phyloP scores from a whole-genome alignment of 2,329 filamentous ascomycete species.

The Dactylonectria macrodidyma region DNA sequence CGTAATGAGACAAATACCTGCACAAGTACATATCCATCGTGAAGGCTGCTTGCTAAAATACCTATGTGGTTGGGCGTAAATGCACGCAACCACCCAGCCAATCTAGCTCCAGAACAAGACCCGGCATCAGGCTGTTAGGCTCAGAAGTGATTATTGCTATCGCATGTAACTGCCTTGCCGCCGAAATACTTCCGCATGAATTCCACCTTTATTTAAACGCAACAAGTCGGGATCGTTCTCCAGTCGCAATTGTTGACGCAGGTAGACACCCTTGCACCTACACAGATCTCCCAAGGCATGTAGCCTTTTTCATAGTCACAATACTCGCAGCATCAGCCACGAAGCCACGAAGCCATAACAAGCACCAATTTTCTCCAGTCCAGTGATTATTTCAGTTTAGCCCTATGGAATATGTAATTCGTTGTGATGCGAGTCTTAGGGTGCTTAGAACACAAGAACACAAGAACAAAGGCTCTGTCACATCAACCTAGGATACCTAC shows the following conservation, averaged over 20 bases:
- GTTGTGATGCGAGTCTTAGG: too few species aligned
- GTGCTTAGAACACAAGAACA: background rate
- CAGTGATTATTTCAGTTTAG: too few species aligned
- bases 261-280: background rate
- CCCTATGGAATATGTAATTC: background rate
- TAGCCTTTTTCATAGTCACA: background rate
- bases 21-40: slow-evolving; percentile 12
- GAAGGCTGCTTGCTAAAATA: slow-evolving; percentile 33
- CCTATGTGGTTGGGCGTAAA: slow-evolving; percentile 18
- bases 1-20: too few species aligned
- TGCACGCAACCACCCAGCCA: slow-evolving; percentile 32
- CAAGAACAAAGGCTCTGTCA: background rate
- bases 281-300: too few species aligned
- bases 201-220: slow-evolving; percentile 1
- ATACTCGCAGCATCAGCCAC: background rate
- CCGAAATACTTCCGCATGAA: slow-evolving; percentile 6
- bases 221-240: slow-evolving; percentile 18
- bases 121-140: slow-evolving; percentile 41
- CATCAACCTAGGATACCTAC: background rate
- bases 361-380: background rate
- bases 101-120: slow-evolving; percentile 33
- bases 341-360: background rate
- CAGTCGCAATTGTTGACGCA: slow-evolving; percentile 10
- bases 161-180: background rate
- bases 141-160: slow-evolving; percentile 25